These are phyloP conservation scores for Suillus americanus DNA, from an alignment of 768 basidiomycete species.

Conservation along the genomic window DNA sequence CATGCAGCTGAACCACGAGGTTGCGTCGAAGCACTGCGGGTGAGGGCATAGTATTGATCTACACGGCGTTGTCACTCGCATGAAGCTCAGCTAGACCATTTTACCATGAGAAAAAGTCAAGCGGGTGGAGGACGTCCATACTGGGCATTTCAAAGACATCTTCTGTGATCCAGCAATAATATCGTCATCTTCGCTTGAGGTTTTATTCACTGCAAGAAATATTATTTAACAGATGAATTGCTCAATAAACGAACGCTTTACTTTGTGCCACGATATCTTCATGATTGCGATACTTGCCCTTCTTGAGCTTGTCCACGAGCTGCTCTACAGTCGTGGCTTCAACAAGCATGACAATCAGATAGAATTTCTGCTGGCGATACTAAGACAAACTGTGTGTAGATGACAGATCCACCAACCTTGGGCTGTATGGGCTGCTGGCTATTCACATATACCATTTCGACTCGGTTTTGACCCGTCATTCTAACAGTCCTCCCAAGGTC, in stretches of 20 bases:
- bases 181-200: slow-evolving; percentile 77
- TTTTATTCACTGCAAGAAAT: slow-evolving; percentile 51
- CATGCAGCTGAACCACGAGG: slow-evolving; percentile 93
- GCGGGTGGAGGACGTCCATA: slow-evolving; percentile 38
- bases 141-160: slow-evolving; percentile 93
- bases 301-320: slow-evolving; percentile 68
- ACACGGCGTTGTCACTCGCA: slow-evolving; percentile 80
- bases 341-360: slow-evolving; percentile 80
- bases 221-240: background rate
- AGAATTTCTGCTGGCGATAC: slow-evolving; percentile 67
- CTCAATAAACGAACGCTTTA: slow-evolving; percentile 36
- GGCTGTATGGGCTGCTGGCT: slow-evolving; percentile 73
- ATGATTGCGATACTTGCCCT: slow-evolving; percentile 61
- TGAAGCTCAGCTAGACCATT: slow-evolving; percentile 70
- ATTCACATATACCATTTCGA: slow-evolving; percentile 91
- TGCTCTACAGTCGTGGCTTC: slow-evolving; percentile 70
- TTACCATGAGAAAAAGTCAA: slow-evolving; percentile 3
- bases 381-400: background rate
- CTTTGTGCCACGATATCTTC: slow-evolving; percentile 68
- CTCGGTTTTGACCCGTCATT: slow-evolving; percentile 52
- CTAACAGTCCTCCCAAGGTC: slow-evolving; percentile 51
- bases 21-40: slow-evolving; percentile 93
- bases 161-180: slow-evolving; percentile 88
- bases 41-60: slow-evolving; percentile 89
- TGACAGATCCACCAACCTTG: slow-evolving; percentile 50